These are phyloP conservation scores for Xylariaceae sp. DNA, from an alignment of 2,329 filamentous ascomycete species.

Conservation along the genomic window DNA sequence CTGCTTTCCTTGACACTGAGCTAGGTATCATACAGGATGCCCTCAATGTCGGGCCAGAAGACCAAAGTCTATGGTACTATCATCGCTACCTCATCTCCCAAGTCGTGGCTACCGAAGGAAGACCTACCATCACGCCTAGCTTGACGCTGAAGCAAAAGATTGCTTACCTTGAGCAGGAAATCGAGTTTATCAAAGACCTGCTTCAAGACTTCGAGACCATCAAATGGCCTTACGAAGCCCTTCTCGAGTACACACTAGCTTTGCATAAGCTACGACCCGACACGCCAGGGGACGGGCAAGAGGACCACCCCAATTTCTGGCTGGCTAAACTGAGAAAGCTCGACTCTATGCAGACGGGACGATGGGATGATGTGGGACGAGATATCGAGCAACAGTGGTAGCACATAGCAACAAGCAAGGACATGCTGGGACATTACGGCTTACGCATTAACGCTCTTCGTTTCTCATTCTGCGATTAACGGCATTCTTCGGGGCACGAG, in stretches of 20 bases:
- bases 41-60: conserved; percentile 83
- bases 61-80: conserved; percentile 97
- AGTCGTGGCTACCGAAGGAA: conserved; percentile 45
- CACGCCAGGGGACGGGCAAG: conserved; percentile 37
- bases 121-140: conserved; percentile 58
- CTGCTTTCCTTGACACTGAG: conserved; percentile 70
- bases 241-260: conserved; percentile 67
- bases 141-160: conserved; percentile 58
- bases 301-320: conserved; percentile 49
- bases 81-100: conserved; percentile 80
- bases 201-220: conserved; percentile 52
- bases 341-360: conserved; percentile 67
- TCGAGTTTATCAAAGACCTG: conserved; percentile 66
- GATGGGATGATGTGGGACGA: conserved; percentile 68
- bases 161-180: conserved; percentile 62
- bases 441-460: background rate
- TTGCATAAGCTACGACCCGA: conserved; percentile 50
- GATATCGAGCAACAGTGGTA: conserved; percentile 24
- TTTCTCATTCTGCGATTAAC: background rate
- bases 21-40: conserved; percentile 69
- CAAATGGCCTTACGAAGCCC: conserved; percentile 81
- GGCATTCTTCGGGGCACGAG: background rate
- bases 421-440: conserved; percentile 1
- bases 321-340: conserved; percentile 60
- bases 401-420: conserved; percentile 10